phyloP scores from a whole-genome alignment of 2,329 filamentous ascomycete genomes.

The Ophioceras dolichostomum region DNA sequence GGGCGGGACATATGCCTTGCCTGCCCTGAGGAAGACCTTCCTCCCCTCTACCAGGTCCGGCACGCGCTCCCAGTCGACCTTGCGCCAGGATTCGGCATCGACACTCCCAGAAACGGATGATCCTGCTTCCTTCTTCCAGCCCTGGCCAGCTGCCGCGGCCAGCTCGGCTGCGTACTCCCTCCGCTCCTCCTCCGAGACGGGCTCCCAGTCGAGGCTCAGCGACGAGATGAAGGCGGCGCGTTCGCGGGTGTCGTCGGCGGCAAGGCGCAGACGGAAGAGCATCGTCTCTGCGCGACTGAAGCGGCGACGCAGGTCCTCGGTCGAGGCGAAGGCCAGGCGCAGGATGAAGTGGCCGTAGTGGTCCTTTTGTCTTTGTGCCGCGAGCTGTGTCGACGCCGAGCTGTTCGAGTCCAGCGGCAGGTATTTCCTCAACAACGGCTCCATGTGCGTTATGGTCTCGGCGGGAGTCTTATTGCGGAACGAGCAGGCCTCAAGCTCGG shows the following conservation, averaged over 20 bases:
- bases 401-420: constrained; percentile 69
- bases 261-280: constrained; percentile 75
- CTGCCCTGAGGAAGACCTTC: constrained; percentile 61
- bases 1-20: constrained; percentile 84
- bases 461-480: constrained; percentile 81
- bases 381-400: constrained; percentile 45
- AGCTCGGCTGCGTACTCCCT: constrained; percentile 49
- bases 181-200: constrained; percentile 68
- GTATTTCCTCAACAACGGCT: constrained; percentile 75
- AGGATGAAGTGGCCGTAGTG: constrained; percentile 98
- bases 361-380: constrained; percentile 76
- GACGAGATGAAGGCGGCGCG: constrained; percentile 63
- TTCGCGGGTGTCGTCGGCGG: constrained; percentile 63
- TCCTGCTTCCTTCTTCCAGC: constrained; percentile 23
- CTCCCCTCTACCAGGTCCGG: constrained; percentile 78
- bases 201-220: constrained; percentile 74
- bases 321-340: constrained; percentile 80
- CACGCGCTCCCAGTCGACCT: constrained; percentile 90
- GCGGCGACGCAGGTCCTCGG: constrained; percentile 76
- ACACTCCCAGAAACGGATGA: too few relatives aligned
- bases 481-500: constrained; percentile 84
- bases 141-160: constrained; percentile 30
- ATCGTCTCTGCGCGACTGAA: constrained; percentile 81
- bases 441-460: constrained; percentile 77
- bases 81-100: constrained; percentile 87